Base-by-base conservation (phyloP, 2,329 filamentous ascomycete species). In the Aspergillus oerlinghausenensis region DNA sequence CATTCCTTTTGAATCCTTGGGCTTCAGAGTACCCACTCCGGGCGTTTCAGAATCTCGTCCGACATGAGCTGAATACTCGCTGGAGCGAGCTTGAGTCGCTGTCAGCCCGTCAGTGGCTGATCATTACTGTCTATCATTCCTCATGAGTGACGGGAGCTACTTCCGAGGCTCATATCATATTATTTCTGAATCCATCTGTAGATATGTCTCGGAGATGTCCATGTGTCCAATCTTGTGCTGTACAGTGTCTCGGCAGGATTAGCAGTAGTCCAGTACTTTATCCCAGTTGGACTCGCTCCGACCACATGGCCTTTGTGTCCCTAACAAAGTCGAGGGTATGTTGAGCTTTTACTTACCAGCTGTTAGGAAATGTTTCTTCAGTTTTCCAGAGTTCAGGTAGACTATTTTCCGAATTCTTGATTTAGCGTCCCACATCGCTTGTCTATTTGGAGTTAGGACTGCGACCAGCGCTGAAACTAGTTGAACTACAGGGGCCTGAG, bases 1-100 rank as follows among this genome's bases (percentile, higher is more conserved):
- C 48, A 49, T 55, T 42, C 32, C 49, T 29, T 35, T 35, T 14
- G 29, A 5, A 14, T 14, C 29, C 32, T 43, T 56, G 51, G 58
- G 56, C 58, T 17, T 38, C 14, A 51, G 56, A 10, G 40, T 38
- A 52, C 60, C 61, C 60, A 62, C 61, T 51, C 50, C 47, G 57
- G 55, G 56, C 52, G 61, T 63, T 63, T 63, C 61, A 60, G 55
- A 55, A 54, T 56, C 45, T 40, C 55, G 55, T 55, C 51, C 47
- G 51, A 50, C 50, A 51, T 47, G 45, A 45, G 38, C 40, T 21
- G 42, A 42, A 48, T 19, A 19, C 51, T 58, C 14, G 32, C 14
- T 35, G 32, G 4, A 35, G 32, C 11, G 32, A 35, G 32, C 4
- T 9, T 32, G 10, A 11, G 29, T 32, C 29, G 29, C 32, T 35